These are phyloP conservation scores for Massarina eburnea DNA, from an alignment of 2,329 filamentous ascomycete genomes.

Conservation along the genomic window DNA sequence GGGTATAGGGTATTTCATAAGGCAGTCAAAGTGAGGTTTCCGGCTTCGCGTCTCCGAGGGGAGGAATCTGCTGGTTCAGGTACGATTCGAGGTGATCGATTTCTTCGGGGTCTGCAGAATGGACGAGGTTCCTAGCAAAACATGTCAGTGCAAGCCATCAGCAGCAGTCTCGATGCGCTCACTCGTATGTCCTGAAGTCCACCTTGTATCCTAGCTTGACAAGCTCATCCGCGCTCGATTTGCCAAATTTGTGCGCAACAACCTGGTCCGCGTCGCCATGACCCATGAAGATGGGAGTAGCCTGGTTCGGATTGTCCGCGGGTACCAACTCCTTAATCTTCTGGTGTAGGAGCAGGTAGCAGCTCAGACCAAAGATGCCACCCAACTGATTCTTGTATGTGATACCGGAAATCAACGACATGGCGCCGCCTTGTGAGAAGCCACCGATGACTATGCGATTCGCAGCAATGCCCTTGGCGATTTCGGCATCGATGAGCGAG, in stretches of 20 bases:
- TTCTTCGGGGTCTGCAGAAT: conserved; percentile 76
- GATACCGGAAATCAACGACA: conserved; percentile 78
- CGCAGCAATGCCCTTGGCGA: conserved; percentile 76
- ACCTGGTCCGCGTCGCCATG: conserved; percentile 80
- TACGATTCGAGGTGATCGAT: conserved; percentile 77
- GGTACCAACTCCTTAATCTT: conserved; percentile 58
- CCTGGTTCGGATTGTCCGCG: conserved; percentile 60
- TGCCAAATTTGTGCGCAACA: conserved; percentile 69
- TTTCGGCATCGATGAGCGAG: conserved; percentile 75
- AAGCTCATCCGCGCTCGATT: conserved; percentile 66
- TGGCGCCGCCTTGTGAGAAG: conserved; percentile 85
- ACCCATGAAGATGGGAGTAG: conserved; percentile 84
- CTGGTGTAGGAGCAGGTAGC: conserved; percentile 72
- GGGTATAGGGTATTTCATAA: not conserved
- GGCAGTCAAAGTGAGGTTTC: conserved; percentile 37
- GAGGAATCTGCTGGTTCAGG: conserved; percentile 55
- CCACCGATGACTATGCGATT: conserved; percentile 84
- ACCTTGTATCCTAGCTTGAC: conserved; percentile 72
- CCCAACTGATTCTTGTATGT: conserved; percentile 74
- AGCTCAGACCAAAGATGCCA: conserved; percentile 84
- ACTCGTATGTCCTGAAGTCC: conserved; percentile 75
- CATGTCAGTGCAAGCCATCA: conserved; percentile 9
- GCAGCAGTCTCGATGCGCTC: conserved; percentile 30
- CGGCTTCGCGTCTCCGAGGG: conserved; percentile 43
- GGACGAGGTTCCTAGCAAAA: conserved; percentile 62